phyloP scores from a whole-genome alignment of 139 green algal species.

The Nannochloris sp. region DNA sequence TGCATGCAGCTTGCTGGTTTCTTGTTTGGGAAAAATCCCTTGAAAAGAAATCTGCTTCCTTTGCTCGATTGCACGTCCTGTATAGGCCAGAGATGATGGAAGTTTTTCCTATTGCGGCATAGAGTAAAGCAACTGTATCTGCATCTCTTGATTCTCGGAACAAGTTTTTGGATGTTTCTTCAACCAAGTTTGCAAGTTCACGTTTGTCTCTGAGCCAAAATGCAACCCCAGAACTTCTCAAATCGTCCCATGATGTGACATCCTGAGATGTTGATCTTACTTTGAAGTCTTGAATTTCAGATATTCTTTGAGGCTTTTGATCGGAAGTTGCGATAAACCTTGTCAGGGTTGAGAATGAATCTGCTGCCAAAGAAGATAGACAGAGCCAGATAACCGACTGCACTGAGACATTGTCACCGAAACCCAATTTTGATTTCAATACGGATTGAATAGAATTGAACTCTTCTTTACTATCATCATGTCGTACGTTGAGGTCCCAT shows the following conservation, averaged over 20 bases:
- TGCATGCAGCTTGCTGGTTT: slow-evolving; percentile 55
- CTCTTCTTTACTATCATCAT: not conserved
- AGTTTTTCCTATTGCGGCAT: slow-evolving; percentile 62
- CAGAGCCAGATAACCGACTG: not conserved
- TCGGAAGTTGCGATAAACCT: not conserved
- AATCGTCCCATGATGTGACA: slow-evolving; percentile 26
- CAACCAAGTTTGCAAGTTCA: slow-evolving; percentile 22
- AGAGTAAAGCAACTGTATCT: slow-evolving; percentile 72
- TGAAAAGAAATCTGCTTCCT: slow-evolving; percentile 73
- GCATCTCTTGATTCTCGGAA: slow-evolving; percentile 57
- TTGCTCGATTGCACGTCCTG: slow-evolving; percentile 42
- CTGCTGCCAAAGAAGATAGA: not conserved
- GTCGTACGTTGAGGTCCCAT: slow-evolving; percentile 12
- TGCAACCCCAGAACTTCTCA: slow-evolving; percentile 56
- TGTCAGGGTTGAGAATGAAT: too few species aligned
- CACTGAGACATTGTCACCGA: not conserved
- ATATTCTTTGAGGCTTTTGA: not conserved
- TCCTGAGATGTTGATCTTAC: not conserved
- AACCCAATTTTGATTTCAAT: not conserved
- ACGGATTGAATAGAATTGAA: not conserved
- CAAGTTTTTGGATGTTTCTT: slow-evolving; percentile 65
- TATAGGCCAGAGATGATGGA: slow-evolving; percentile 60
- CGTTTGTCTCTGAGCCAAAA: slow-evolving; percentile 67
- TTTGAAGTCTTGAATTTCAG: not conserved
- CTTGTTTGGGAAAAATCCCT: slow-evolving; percentile 57